These are phyloP conservation scores for Chalara sp. DNA, from an alignment of 2,329 filamentous ascomycete species.

Conservation along the genomic window DNA sequence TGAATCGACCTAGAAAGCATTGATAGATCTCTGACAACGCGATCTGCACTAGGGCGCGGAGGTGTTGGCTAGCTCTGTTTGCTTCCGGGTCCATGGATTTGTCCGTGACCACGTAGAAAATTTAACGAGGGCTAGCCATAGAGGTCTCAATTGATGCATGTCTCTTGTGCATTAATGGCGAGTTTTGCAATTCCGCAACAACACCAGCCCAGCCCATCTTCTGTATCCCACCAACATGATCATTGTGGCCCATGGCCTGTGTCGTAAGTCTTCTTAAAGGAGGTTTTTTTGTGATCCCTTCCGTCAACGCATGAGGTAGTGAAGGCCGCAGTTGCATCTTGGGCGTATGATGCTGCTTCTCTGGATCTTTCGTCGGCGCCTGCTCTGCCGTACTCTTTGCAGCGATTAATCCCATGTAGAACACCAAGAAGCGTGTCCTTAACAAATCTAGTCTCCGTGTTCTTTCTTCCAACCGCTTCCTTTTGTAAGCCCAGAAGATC, in stretches of 20 bases:
- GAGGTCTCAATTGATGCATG: slow-evolving; percentile 56
- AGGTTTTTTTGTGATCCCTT: slow-evolving; percentile 25
- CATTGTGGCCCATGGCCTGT: slow-evolving; percentile 45
- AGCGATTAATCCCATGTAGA: slow-evolving; percentile 55
- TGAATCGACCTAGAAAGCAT: no score
- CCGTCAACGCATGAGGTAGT: slow-evolving; percentile 19
- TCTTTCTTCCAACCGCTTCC: slow-evolving; percentile 47
- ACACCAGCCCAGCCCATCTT: slow-evolving; percentile 56
- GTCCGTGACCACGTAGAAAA: no score
- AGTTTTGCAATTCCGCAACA: slow-evolving; percentile 54
- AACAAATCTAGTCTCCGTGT: slow-evolving; percentile 53
- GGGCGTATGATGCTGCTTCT: slow-evolving; percentile 16
- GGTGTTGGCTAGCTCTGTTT: no score
- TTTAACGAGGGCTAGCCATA: slow-evolving; percentile 33
- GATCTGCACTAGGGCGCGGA: no score
- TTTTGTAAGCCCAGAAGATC: slow-evolving; percentile 51
- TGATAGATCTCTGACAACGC: no score
- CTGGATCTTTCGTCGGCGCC: slow-evolving; percentile 12
- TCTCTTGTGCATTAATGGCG: slow-evolving; percentile 52
- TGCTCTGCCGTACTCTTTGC: slow-evolving; percentile 23
- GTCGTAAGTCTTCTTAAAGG: slow-evolving; percentile 47
- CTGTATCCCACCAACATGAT: slow-evolving; percentile 39
- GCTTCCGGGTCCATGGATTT: no score
- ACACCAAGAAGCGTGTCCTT: slow-evolving; percentile 57
- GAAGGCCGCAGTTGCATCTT: slow-evolving; percentile 16